A percentile compares a stretch with the other conserved stretches of the same genome.
Evolutionary conservation across 2,329 filamentous ascomycete species (phyloP).

Genomic region (Nigrospora sphaerica): DNA sequence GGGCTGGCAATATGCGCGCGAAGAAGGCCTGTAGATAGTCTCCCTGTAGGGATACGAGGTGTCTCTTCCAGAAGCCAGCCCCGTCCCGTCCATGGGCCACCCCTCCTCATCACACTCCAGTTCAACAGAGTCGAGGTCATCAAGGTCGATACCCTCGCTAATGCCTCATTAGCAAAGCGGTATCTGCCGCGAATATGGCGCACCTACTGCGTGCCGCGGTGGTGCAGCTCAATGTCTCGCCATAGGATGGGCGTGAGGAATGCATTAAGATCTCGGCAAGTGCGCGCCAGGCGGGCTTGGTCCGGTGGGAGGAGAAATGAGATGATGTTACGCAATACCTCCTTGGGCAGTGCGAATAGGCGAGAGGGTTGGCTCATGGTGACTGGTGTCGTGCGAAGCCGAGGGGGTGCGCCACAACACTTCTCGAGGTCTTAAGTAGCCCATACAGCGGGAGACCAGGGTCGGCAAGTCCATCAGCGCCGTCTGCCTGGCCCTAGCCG

Average conservation of each 20-base stretch:
- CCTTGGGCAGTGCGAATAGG: too few species aligned
- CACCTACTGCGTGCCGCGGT: neutral
- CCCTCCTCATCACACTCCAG: too few species aligned
- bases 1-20: neutral
- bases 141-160: conserved; percentile 1
- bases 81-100: neutral
- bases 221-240: conserved; percentile 2
- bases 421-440: too few species aligned
- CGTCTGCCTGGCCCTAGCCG: too few species aligned
- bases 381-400: too few species aligned
- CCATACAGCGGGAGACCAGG: too few species aligned
- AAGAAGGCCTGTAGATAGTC: neutral
- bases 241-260: conserved; percentile 2
- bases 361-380: too few species aligned
- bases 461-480: too few species aligned
- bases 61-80: neutral
- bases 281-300: conserved; percentile 1
- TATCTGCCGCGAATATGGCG: too few species aligned
- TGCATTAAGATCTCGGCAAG: conserved; percentile 1
- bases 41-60: neutral
- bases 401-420: too few species aligned
- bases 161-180: too few species aligned
- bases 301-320: neutral
- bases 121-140: neutral
- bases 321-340: too few species aligned